Base-by-base conservation (phyloP, 345 rosid species). In the Linum tenue region DNA sequence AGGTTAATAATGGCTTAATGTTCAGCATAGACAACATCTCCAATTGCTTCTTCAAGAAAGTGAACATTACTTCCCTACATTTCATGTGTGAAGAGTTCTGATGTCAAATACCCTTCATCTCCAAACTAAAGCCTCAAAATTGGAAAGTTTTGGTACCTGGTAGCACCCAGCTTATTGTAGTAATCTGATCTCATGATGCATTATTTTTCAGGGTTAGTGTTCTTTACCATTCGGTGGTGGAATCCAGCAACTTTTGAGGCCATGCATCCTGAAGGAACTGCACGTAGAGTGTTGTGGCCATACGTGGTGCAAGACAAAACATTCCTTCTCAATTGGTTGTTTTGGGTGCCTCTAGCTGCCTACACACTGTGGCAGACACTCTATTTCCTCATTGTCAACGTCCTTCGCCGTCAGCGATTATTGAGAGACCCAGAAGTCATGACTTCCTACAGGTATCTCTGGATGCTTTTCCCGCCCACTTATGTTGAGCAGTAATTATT, bases 141-240 rank as follows among this genome's bases (percentile, higher is more conserved):
- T 7, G 53, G 14, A 9, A 9, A 48, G 14, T 48, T 6, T 48
- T 9, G 3, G 14, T 0, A 48, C 14, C 11, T 48, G 53, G 53
- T 6, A 9, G 2, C 3, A 48, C 3, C 14, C 2, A 10, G 53
- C 14, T 2, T 12, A 22, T 22, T 22, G 14, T 48, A 48, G 9
- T 48, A 12, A 6, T 48, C 12, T 48, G 53, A 48, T 48, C 14
- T 3, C 14, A 48, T 6, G 53, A 48, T 48, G 53, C 53, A 48
- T 63, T 36, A 77, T 66, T 55, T 75, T 67, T 60, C 84, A 92
- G 96, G 97, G 63, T 68, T 92, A 8, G 97, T 90, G 60, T 88
- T 92, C 80, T 92, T 92, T 85, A 92, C 98, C 9, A 88, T 92
- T 59, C 81, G 96, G 51, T 92, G 98, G 98, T 92, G 97, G 98